These are phyloP conservation scores for Asclepias syriaca DNA, from an alignment of 257 asterid species.

Conservation along the genomic window DNA sequence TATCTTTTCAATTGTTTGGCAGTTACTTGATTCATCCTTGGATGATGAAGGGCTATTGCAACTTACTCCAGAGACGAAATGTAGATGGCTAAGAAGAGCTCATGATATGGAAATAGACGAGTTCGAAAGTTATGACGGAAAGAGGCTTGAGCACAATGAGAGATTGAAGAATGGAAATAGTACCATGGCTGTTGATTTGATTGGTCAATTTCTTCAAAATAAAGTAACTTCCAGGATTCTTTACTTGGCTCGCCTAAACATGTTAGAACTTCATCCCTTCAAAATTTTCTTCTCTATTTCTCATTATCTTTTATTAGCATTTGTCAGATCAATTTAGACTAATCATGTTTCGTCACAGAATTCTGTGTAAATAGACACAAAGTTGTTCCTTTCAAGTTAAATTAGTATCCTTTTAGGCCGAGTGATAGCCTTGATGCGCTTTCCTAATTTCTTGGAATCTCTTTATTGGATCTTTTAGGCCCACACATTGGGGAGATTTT, in stretches of 20 bases:
- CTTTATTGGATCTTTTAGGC: slow-evolving; percentile 39
- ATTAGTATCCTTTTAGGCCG: neutral
- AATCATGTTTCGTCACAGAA: neutral
- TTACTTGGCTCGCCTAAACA: slow-evolving; percentile 88
- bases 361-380: neutral
- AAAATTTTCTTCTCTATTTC: slow-evolving; percentile 8
- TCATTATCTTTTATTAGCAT: neutral
- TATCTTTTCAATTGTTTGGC: slow-evolving; percentile 68
- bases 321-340: neutral
- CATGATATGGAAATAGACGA: slow-evolving; percentile 71
- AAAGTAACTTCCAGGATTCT: slow-evolving; percentile 85
- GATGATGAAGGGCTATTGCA: slow-evolving; percentile 89
- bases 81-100: slow-evolving; percentile 59
- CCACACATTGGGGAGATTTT: slow-evolving; percentile 60
- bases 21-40: slow-evolving; percentile 68
- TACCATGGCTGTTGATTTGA: slow-evolving; percentile 61
- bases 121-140: slow-evolving; percentile 33
- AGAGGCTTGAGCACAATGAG: slow-evolving; percentile 44
- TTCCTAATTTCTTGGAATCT: neutral
- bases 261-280: slow-evolving; percentile 60
- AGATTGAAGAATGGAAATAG: slow-evolving; percentile 52
- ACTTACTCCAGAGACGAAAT: slow-evolving; percentile 47
- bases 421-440: neutral
- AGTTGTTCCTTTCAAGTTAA: neutral
- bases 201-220: slow-evolving; percentile 60